A percentile compares a stretch with the other conserved stretches of the same genome.
phyloP scores from a whole-genome alignment of 2,329 filamentous ascomycete genomes.

The Clarireedia hainanense region DNA sequence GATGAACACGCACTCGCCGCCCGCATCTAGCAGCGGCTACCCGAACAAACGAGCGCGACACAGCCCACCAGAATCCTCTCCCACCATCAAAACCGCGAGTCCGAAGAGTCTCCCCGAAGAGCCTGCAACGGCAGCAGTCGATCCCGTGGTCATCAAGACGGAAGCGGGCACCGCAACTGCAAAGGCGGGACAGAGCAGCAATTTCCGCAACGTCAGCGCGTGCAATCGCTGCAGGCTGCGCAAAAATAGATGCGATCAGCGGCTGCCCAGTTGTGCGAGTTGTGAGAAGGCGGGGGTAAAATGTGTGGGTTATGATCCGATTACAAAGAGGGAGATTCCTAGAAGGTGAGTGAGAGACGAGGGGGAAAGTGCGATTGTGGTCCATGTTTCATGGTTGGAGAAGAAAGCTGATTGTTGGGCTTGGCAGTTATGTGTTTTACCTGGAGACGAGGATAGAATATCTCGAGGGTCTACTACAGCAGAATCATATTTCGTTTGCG shows the following conservation, averaged over 20 bases:
- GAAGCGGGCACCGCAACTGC: conserved; percentile 8
- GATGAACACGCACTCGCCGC: conserved; percentile 42
- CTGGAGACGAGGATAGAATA: conserved; percentile 80
- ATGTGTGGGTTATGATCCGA: conserved; percentile 93
- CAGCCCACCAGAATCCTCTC: conserved; percentile 36
- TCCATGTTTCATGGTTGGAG: too few relatives aligned
- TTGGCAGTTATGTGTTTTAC: conserved; percentile 78
- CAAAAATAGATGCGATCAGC: conserved; percentile 94
- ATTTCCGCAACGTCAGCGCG: conserved; percentile 82
- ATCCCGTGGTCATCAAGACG: conserved; percentile 11
- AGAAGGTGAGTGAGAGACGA: conserved; percentile 43
- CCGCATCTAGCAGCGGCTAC: conserved; percentile 35
- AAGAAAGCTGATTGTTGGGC: not conserved
- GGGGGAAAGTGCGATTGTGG: not conserved
- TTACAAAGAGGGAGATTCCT: conserved; percentile 92
- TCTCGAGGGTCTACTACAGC: conserved; percentile 66
- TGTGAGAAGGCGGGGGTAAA: conserved; percentile 89
- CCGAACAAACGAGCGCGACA: conserved; percentile 51
- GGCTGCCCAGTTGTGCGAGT: conserved; percentile 79
- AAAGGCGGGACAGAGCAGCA: conserved; percentile 49
- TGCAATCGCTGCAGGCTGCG: conserved; percentile 87
- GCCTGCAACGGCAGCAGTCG: conserved; percentile 14
- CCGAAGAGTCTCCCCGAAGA: conserved; percentile 16
- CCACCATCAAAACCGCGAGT: conserved; percentile 15
- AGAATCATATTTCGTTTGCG: conserved; percentile 64